Evolutionary conservation across 129 eudicot species (phyloP), one percentile per base, ranked within the genome.

Genomic region (Arctium minus): DNA sequence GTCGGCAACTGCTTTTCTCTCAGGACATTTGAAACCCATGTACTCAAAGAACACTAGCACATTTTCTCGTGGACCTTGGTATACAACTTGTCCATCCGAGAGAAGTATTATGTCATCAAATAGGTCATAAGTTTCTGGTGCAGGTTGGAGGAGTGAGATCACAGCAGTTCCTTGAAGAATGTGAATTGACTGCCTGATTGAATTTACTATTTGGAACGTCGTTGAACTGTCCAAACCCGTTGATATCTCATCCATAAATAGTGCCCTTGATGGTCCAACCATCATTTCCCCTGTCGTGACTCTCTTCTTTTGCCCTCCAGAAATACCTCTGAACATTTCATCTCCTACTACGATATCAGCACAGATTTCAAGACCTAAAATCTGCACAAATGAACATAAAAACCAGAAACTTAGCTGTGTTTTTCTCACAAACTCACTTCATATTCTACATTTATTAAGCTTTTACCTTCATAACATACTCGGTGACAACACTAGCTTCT

Each of bases 231-330:
- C 96, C 76, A 92, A 79, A 71, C 96, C 96, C 29, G 96, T 92
- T 8, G 96, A 92, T 84, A 92, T 92, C 83, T 92, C 96, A 30
- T 92, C 96, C 96, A 92, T 92, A 72, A 92, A 80, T 2, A 92
- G 82, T 56, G 87, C 91, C 74, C 86, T 88, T 68, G 96, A 88
- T 22, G 96, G 96, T 42, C 96, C 96, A 68, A 92, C 96, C 83
- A 92, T 79, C 89, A 92, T 86, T 62, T 92, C 96, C 15, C 96
- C 96, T 50, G 91, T 89, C 38, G 96, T 92, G 17, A 92, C 88
- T 75, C 96, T 86, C 86, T 92, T 92, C n/a, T 89, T 92, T 83
- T 92, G 93, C 17, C 96, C 96, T 27, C 96, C 96, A 13, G 96
- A 92, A 33, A 92, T 92, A 68, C 96, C 96, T 68, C 93, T 83